Evolutionary conservation across 2,329 filamentous ascomycete genomes (phyloP), one percentile per base, ranked within the genome.

Genomic region (Drechslerella coelobrocha): DNA sequence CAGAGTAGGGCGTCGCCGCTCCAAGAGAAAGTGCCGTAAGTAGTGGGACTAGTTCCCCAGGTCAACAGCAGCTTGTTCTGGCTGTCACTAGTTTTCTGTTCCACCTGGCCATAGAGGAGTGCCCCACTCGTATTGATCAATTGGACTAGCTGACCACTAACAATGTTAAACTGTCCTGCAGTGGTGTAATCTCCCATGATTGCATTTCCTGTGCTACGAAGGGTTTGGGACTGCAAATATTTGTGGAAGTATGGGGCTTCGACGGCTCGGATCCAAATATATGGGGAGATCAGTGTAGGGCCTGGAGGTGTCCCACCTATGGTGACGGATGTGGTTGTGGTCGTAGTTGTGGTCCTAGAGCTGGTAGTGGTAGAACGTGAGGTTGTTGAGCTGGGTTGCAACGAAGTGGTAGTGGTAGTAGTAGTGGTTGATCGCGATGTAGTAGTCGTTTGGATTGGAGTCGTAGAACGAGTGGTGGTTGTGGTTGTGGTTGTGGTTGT

Each of bases 1-100:
- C 85, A 87, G 9, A 82, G 83, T 31, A 86, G 75, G 1, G 84
- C 81, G 76, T 87, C 85, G n/a, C 84, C 84, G 72, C 82, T 81
- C 76, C 82, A 87, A 0, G 78, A 81, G 75, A 87, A 87, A 0
- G 81, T 81, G 5, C 85, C 85, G 65, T 84, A 86, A 0, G 80
- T 78, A 76, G 84, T 85, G 76, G 82, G 80, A 41, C 78, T 80
- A 50, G 79, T 78, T 19, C 79, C 80, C 77, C 86, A 87, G 50
- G 79, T 82, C 2, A 85, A 81, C 2, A 80, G 77, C 43, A 87
- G 80, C 55, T 80, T 81, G 23, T 80, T 81, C 65, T 81, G 81
- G 2, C 81, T 80, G 71, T 83, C 79, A 3, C 77, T 78, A 0
- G 83, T 79, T 74, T 80, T 76, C 65, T 74, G 76, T 24, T 83